Percentiles rank a stretch among this genome's conserved stretches.
These are phyloP conservation scores for Prunus yedoensis DNA, from an alignment of 331 rosid genomes.

Conservation along the genomic window DNA sequence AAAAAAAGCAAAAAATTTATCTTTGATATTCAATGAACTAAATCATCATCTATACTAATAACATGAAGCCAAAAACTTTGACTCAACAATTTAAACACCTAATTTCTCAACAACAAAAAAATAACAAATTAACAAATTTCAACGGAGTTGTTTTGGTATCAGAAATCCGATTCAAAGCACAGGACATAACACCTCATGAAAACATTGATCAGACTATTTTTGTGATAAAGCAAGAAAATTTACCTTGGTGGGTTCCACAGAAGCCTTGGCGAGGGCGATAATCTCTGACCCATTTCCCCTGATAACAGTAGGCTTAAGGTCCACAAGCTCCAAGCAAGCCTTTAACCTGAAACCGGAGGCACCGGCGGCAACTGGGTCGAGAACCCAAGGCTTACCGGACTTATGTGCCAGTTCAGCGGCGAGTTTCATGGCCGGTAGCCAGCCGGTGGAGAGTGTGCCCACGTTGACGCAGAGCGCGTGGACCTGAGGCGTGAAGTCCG, in stretches of 20 bases:
- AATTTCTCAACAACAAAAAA: too few species aligned
- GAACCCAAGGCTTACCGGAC: slow-evolving; percentile 69
- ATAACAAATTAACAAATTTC: too few species aligned
- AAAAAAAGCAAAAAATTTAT: too few species aligned
- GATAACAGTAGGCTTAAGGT: slow-evolving; percentile 62
- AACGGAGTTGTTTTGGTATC: too few species aligned
- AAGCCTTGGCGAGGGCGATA: slow-evolving; percentile 61
- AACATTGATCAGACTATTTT: neutral
- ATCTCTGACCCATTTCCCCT: slow-evolving; percentile 84
- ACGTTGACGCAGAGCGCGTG: slow-evolving; percentile 62
- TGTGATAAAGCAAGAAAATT: slow-evolving; percentile 1
- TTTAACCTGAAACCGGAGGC: slow-evolving; percentile 64
- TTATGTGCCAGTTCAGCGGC: slow-evolving; percentile 46
- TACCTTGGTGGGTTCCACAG: slow-evolving; percentile 50
- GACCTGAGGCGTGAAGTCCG: slow-evolving; percentile 68
- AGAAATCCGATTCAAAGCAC: too few species aligned
- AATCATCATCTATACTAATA: neutral
- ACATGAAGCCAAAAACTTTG: neutral
- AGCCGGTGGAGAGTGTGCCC: slow-evolving; percentile 69
- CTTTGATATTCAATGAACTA: neutral
- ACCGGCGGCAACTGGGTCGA: slow-evolving; percentile 79
- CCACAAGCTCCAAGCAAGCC: slow-evolving; percentile 67
- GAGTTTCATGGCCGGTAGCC: slow-evolving; percentile 66
- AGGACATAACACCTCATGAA: slow-evolving; percentile 1
- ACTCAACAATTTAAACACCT: neutral